A percentile compares a stretch with the other conserved stretches of the same genome.
Evolutionary conservation across 495 filamentous ascomycete species (phyloP).

Genomic region (Penicillium bialowiezense): DNA sequence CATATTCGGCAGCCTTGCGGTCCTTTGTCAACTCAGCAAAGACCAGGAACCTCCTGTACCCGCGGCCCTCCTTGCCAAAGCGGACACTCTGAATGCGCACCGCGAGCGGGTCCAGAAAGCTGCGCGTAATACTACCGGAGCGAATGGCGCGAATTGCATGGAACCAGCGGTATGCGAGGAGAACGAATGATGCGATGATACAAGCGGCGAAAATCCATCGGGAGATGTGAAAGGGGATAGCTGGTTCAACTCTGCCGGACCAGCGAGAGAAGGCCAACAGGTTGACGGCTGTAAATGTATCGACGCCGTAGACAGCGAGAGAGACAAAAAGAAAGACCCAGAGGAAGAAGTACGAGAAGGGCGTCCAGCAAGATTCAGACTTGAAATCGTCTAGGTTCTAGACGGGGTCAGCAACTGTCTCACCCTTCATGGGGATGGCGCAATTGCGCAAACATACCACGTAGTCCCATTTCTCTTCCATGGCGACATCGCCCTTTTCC

Average conservation of each 20-base stretch:
- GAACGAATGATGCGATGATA: conserved; percentile 80
- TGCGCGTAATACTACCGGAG: conserved; percentile 81
- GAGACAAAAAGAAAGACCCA: conserved; percentile 76
- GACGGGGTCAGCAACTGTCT: conserved; percentile 12
- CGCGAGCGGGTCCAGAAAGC: conserved; percentile 83
- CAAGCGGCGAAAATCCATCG: conserved; percentile 91
- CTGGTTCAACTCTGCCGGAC: conserved; percentile 64
- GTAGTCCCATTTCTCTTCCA: conserved; percentile 93
- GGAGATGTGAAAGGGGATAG: conserved; percentile 64
- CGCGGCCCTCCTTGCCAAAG: conserved; percentile 56
- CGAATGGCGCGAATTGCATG: conserved; percentile 75
- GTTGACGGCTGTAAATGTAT: conserved; percentile 90
- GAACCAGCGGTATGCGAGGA: conserved; percentile 73
- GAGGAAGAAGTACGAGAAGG: conserved; percentile 81
- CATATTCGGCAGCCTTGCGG: conserved; percentile 85
- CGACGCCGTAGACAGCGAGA: conserved; percentile 80
- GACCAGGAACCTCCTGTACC: conserved; percentile 86
- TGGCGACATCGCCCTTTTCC: conserved; percentile 62
- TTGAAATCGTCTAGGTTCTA: conserved; percentile 91
- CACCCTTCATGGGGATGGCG: background rate
- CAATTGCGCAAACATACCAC: conserved; percentile 59
- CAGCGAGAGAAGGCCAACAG: conserved; percentile 77
- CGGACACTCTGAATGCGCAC: conserved; percentile 78
- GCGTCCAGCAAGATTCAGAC: conserved; percentile 67
- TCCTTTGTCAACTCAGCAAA: conserved; percentile 90